Evolutionary conservation across 148 eudicot species (phyloP), one percentile per base, ranked within the genome.

Genomic region (Arctostaphylos glauca): DNA sequence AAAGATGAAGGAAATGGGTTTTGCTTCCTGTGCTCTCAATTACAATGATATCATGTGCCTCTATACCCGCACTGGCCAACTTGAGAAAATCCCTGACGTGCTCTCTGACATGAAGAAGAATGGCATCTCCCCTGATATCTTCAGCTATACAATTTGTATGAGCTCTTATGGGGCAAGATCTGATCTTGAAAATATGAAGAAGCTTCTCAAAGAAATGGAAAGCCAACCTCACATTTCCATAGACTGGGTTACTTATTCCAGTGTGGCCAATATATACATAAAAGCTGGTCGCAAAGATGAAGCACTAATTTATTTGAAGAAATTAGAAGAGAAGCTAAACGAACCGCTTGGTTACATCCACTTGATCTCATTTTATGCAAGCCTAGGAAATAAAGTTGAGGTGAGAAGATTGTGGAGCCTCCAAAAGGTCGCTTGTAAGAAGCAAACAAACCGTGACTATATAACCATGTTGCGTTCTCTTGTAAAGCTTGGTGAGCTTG

Each of bases 21-120:
- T 88, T 76, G 88, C 82, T 79, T 76, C 47, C 13, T 80, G 80
- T 14, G 2, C 86, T 85, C 89, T 90, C 75, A 84, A 84, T 77
- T 92, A 86, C 88, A 89, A 90, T 50, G 80, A 80, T 80, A 80
- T 92, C 67, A 90, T 90, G 92, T 85, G 81, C 81, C 86, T 92
- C 23, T 89, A 85, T 86, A 31, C 54, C n/a, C 87, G 82, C 64
- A 83, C 78, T 2, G 86, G 84, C 43, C 89, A 85, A 52, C 81
- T 77, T 4, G 91, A 87, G 77, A 87, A 91, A 82, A 41, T 88
- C 49, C 84, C 80, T 2, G 85, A 83, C 46, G 85, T 90, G 75
- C 67, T 91, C 9, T 44, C 53, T 60, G 91, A 90, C 52, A 91
- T 91, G 90, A 84, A 86, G 81, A 79, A 78, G 47, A 85, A 85